Conservation (phyloP, 805 yeast species). For the Monosporozyma unispora region DNA sequence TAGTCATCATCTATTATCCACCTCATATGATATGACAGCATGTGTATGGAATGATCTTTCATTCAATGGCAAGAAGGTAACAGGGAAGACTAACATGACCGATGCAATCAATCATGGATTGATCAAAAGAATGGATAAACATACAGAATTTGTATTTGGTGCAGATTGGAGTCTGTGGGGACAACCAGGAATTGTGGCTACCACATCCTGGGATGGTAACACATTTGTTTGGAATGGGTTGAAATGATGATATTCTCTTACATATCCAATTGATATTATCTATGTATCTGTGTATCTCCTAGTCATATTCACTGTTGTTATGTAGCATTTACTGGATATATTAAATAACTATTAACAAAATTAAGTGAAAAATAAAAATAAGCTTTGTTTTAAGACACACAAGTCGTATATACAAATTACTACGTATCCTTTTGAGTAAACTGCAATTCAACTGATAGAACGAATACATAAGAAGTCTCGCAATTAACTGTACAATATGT, state of each 20-base stretch:
- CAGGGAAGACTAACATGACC: conserved; percentile 36
- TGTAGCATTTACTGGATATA: background rate
- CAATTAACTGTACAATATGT: no score
- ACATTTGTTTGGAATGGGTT: conserved; percentile 75
- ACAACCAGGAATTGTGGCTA: conserved; percentile 87
- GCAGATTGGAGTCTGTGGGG: conserved; percentile 98
- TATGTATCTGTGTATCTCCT: no score
- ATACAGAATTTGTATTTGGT: conserved; percentile 84
- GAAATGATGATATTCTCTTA: background rate
- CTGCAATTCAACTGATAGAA: background rate
- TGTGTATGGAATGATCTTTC: conserved; percentile 75
- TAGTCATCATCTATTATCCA: conserved; percentile 57
- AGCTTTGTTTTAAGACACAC: background rate
- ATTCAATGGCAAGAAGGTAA: conserved; percentile 44
- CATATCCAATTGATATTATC: no score
- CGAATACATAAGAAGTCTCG: no score
- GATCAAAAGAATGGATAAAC: conserved; percentile 51
- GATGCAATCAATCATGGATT: conserved; percentile 39
- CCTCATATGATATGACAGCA: conserved; percentile 90
- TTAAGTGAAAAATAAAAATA: background rate
- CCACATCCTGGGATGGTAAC: conserved; percentile 96
- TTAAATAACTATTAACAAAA: background rate
- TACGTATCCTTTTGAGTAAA: background rate
- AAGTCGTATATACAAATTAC: background rate
- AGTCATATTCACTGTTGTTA: no score